Conservation (phyloP, 495 filamentous ascomycete genomes). For the Talaromyces ruber region DNA sequence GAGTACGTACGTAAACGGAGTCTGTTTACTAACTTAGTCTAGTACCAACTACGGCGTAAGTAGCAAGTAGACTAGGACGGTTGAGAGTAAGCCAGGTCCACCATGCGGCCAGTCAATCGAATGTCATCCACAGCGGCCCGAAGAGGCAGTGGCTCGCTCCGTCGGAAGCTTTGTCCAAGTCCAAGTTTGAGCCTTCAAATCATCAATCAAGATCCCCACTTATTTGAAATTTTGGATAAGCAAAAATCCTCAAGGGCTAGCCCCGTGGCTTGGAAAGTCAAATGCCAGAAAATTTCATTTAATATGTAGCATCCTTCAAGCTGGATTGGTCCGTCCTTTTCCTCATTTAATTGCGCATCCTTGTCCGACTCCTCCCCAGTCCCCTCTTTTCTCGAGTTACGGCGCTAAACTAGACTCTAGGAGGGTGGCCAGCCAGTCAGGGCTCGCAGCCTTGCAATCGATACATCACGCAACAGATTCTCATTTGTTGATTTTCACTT, state of each 20-base stretch:
- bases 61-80: neutral
- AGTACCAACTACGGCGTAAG: neutral
- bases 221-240: neutral
- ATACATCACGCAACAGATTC: neutral
- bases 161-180: conserved; percentile 2
- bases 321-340: conserved; percentile 1
- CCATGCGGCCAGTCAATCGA: conserved; percentile 1
- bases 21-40: neutral
- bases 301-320: neutral
- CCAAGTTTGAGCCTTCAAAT: neutral
- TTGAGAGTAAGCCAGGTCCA: conserved; percentile 1
- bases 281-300: neutral
- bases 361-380: neutral
- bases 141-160: conserved; percentile 4
- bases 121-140: conserved; percentile 5
- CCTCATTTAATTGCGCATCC: neutral
- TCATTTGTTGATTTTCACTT: neutral
- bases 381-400: conserved; percentile 1
- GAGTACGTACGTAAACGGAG: neutral
- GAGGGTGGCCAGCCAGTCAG: conserved; percentile 3
- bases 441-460: neutral
- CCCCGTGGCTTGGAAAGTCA: neutral
- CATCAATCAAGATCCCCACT: neutral
- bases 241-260: neutral
- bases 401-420: conserved; percentile 2